Evolutionary conservation across 768 basidiomycete genomes (phyloP).

Genomic region (Tulasnella sp.): DNA sequence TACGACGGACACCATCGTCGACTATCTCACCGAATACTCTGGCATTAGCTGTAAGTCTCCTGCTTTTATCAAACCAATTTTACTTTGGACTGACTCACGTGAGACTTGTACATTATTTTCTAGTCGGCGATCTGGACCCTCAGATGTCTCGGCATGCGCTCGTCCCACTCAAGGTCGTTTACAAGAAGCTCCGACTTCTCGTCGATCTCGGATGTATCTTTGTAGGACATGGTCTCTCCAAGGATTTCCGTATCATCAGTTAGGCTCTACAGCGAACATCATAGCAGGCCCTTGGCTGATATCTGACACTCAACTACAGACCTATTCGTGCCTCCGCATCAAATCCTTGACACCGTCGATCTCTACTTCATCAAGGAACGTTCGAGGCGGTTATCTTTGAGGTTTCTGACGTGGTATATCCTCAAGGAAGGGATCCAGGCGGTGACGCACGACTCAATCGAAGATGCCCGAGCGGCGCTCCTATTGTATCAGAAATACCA

Average conservation of each 20-base stretch:
- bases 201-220: slow-evolving; percentile 95
- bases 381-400: slow-evolving; percentile 78
- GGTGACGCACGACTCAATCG: slow-evolving; percentile 96
- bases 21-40: slow-evolving; percentile 94
- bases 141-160: slow-evolving; percentile 72
- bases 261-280: no score
- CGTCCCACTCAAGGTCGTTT: slow-evolving; percentile 93
- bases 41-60: slow-evolving; percentile 74
- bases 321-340: slow-evolving; percentile 88
- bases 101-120: slow-evolving; percentile 11
- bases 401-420: slow-evolving; percentile 93
- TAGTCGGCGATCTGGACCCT: slow-evolving; percentile 90
- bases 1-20: slow-evolving; percentile 88
- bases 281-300: neutral
- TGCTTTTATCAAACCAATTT: neutral
- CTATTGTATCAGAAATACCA: slow-evolving; percentile 74
- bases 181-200: slow-evolving; percentile 88
- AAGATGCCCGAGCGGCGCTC: slow-evolving; percentile 82
- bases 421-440: slow-evolving; percentile 84
- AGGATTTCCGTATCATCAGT: slow-evolving; percentile 99
- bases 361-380: slow-evolving; percentile 77
- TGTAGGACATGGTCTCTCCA: slow-evolving; percentile 91
- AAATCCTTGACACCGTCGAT: slow-evolving; percentile 95
- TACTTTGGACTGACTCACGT: neutral
- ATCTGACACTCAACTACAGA: slow-evolving; percentile 40